Base-by-base conservation (phyloP, 2,329 filamentous ascomycete species). In the Alternaria dauci region DNA sequence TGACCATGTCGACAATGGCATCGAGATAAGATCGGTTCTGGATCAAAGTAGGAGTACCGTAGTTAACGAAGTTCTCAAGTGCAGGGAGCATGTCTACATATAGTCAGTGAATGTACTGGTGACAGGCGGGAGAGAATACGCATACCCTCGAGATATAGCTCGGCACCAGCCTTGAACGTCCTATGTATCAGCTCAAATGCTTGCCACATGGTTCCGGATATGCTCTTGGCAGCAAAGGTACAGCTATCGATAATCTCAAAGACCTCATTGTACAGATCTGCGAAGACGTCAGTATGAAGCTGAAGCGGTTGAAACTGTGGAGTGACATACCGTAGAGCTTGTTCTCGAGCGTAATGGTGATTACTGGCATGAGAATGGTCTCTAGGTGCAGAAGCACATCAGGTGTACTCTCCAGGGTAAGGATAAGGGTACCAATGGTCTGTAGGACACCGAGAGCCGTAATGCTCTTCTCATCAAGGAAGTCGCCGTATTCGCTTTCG, bases 221-320 rank as follows among this genome's bases (percentile, higher is more conserved):
- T 98, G 59, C 88, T 87, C 84, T 98, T 99, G 63, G 95, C 94
- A 11, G 95, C 93, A 78, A 98, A 99, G 8, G 95, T 99, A 84
- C 95, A 99, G 84, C 93, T 97, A 79, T 99, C 95, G 71, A 99
- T 96, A 71, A 99, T 99, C 81, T 99, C 95, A 70, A 99, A 99
- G 5, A 98, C 89, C 78, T 99, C 95, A 77, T 98, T 99, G 80
- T 97, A 99, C 23, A 99, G 83, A 79, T 99, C 91, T 91, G 42
- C 34, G 42, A 55, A 34, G 34, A 68, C 41, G 72, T 76, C 67
- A 74, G 53, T 61, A 50, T 58, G 18, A 34, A 47, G 4, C n/a
- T n/a, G 32, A 36, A 39, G 23, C 23, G 32, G 14, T n/a, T 58
- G 20, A 50, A 8, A 8, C 34, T 32, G 6, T 62, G 25, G 44